Evolutionary conservation across 169 alveolate species (phyloP).

Genomic region (Theileria annulata): DNA sequence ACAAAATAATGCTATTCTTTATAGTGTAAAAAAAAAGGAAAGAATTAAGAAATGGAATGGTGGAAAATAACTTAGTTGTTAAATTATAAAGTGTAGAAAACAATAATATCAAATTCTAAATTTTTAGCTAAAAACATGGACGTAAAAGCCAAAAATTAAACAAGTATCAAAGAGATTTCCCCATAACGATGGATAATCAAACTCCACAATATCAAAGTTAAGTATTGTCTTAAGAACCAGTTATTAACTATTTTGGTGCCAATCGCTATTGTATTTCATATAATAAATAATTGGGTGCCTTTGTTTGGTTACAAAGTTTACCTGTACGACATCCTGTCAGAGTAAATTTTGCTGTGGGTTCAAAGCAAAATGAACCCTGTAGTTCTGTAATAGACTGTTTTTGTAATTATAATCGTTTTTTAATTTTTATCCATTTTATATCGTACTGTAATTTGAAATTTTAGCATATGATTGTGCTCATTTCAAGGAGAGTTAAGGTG

Average conservation of each 20-base stretch:
- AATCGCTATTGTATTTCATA: conserved; percentile 12
- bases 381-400: neutral
- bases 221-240: conserved; percentile 17
- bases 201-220: conserved; percentile 17
- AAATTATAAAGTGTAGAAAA: neutral
- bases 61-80: neutral
- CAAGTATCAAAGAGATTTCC: neutral
- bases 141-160: neutral
- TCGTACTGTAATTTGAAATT: neutral
- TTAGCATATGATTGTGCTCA: neutral
- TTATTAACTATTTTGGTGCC: conserved; percentile 11
- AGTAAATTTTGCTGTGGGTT: neutral
- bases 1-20: neutral
- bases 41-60: neutral
- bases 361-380: neutral
- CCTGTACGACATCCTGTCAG: neutral
- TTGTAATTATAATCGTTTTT: neutral
- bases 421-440: neutral
- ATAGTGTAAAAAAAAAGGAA: conserved; percentile 9
- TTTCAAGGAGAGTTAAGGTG: conserved; percentile 1
- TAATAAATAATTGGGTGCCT: neutral
- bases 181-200: conserved; percentile 4
- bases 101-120: neutral
- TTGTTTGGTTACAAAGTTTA: neutral
- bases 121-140: neutral